Base-by-base conservation (phyloP, 306 rosid species). In the Oxytropis ochrocephala region DNA sequence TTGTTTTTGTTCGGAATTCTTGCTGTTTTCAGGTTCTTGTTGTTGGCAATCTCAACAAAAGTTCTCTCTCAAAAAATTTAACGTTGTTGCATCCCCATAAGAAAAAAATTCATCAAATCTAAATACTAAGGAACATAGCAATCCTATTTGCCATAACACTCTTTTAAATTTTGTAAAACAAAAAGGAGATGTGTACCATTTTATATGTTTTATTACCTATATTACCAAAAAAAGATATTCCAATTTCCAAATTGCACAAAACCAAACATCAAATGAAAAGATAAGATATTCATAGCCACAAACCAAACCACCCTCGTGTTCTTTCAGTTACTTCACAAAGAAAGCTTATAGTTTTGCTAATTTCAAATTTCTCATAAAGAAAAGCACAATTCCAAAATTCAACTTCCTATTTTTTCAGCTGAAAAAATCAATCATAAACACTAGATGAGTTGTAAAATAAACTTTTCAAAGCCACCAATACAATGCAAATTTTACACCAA, bases 371-470 rank as follows among this genome's bases (percentile, higher is more conserved):
- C 12, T 69, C 35, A 64, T 36, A 58, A 60, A 27, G 19, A 47
- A 47, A 14, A 4, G 36, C 11, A 42, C 30, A 67, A 78, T 83
- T 49, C 64, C 43, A 46, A 46, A 72, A 69, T 67, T 66, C 81
- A 41, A 52, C 27, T 49, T 24, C 70, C 36, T 44, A 52, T 32
- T 47, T 16, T 58, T 62, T 49, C 24, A 41, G 30, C 38, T 61
- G 44, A 29, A 24, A 24, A 24, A 24, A 24, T 21, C 6, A 59
- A 79, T 16, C 62, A 57, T 36, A 64, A n/a, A 27, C 56, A 70
- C 48, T 50, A 79, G 54, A 89, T 85, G 93, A 80, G 84, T 76
- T 86, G 84, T 46, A 86, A 85, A 54, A 46, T 94, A 60, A 86
- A 72, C 84, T 68, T 76, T 62, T 59, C 81, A 70, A 75, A 55